phyloP scores from a whole-genome alignment of 805 yeast genomes.

The Kurtzmaniella fragi region DNA sequence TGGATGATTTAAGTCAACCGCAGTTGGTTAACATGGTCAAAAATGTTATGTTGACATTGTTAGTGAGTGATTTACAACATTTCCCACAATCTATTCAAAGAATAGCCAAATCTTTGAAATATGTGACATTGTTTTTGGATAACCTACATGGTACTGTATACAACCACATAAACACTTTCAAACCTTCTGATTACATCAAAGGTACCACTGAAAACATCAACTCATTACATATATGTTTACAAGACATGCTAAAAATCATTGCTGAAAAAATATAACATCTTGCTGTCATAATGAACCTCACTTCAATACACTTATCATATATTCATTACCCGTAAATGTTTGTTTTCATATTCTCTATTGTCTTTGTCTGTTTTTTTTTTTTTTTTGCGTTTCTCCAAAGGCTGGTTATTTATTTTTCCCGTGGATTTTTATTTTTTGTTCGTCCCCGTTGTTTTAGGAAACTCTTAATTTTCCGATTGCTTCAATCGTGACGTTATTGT shows the following conservation, averaged over 20 bases:
- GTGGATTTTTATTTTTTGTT: too few species aligned
- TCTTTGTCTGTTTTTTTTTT: too few species aligned
- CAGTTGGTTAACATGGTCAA: constrained; percentile 29
- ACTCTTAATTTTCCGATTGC: too few species aligned
- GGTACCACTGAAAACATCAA: neutral
- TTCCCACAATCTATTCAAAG: constrained; percentile 21
- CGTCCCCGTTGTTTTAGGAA: too few species aligned
- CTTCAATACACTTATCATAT: too few species aligned
- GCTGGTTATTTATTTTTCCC: too few species aligned
- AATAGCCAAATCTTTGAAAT: constrained; percentile 21
- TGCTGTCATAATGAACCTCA: too few species aligned
- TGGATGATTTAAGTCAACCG: constrained; percentile 23
- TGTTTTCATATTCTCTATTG: too few species aligned
- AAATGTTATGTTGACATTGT: constrained; percentile 27
- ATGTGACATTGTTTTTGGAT: constrained; percentile 26
- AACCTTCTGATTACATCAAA: constrained; percentile 1
- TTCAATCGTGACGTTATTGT: too few species aligned
- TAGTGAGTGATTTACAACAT: constrained; percentile 23
- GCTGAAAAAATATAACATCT: too few species aligned
- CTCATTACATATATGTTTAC: neutral
- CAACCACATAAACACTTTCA: constrained; percentile 7
- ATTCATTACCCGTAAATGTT: too few species aligned
- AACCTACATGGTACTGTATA: constrained; percentile 24
- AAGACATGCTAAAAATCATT: neutral
- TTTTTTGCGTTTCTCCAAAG: too few species aligned